Conservation (phyloP, 768 basidiomycete species). For the Hemileccinum rubropunctum region DNA sequence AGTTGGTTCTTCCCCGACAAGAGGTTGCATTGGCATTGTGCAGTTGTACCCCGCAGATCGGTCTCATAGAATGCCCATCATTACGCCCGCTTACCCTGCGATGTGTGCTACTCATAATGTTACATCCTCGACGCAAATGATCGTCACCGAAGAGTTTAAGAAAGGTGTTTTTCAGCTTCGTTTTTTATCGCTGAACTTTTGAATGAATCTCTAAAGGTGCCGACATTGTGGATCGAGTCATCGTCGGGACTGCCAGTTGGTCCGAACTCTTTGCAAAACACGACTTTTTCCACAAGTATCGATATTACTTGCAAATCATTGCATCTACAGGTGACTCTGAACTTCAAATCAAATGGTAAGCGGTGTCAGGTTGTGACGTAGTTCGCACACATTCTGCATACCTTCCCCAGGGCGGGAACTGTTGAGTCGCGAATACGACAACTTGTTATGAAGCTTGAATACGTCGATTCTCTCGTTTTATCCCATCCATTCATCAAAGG, state of each 20-base stretch:
- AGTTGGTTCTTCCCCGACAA: too few relatives aligned
- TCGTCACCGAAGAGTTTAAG: constrained; percentile 95
- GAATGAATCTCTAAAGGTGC: constrained; percentile 56
- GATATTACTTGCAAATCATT: constrained; percentile 94
- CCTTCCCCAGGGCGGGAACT: constrained; percentile 72
- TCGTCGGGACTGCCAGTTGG: constrained; percentile 82
- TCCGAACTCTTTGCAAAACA: constrained; percentile 92
- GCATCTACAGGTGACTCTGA: constrained; percentile 84
- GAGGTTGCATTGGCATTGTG: constrained; percentile 1
- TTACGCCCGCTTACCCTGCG: constrained; percentile 97
- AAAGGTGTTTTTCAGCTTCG: constrained; percentile 51
- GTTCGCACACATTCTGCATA: constrained; percentile 13
- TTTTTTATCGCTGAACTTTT: neutral
- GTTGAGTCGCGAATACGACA: constrained; percentile 96
- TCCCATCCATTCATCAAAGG: constrained; percentile 97
- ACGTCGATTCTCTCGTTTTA: constrained; percentile 84
- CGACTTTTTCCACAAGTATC: constrained; percentile 96
- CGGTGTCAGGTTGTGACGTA: neutral
- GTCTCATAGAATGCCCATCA: constrained; percentile 98
- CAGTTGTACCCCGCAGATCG: constrained; percentile 89
- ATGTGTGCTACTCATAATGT: constrained; percentile 99
- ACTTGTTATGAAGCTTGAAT: constrained; percentile 97
- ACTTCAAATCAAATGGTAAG: constrained; percentile 91
- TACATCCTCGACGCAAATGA: constrained; percentile 90
- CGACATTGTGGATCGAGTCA: constrained; percentile 91